Evolutionary conservation across 495 filamentous ascomycete species (phyloP).

Genomic region (Xylaria flabelliformis): DNA sequence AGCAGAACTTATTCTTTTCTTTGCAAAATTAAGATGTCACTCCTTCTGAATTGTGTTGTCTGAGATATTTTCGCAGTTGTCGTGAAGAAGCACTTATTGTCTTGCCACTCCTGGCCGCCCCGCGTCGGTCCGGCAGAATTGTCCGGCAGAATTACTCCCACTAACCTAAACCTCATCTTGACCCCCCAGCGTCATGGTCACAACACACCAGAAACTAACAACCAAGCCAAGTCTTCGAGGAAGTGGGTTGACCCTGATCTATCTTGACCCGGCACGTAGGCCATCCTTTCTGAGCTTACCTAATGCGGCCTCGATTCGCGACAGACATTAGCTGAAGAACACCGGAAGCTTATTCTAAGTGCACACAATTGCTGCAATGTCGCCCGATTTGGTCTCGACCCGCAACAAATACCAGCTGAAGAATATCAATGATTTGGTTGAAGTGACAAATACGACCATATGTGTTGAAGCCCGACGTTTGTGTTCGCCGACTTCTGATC

Average conservation of each 20-base stretch:
- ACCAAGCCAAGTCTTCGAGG: not conserved
- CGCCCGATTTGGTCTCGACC: not conserved
- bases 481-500: not conserved
- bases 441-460: not conserved
- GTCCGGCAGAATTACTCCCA: not conserved
- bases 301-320: not conserved
- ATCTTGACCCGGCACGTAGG: not conserved
- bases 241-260: not conserved
- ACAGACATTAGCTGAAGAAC: not conserved
- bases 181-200: not conserved
- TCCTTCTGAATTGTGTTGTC: no score
- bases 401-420: not conserved
- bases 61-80: no score
- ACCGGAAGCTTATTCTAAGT: not conserved
- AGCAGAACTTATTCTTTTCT: no score
- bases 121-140: not conserved
- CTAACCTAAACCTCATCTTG: not conserved
- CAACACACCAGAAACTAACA: not conserved
- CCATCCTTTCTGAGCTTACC: not conserved
- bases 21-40: no score
- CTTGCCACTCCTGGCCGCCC: not conserved
- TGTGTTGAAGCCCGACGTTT: not conserved
- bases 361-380: not conserved
- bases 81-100: not conserved
- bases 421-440: not conserved